Evolutionary conservation across 768 basidiomycete species (phyloP), one percentile per base, ranked within the genome.

Genomic region (Tylopilus vinaceipallidus): DNA sequence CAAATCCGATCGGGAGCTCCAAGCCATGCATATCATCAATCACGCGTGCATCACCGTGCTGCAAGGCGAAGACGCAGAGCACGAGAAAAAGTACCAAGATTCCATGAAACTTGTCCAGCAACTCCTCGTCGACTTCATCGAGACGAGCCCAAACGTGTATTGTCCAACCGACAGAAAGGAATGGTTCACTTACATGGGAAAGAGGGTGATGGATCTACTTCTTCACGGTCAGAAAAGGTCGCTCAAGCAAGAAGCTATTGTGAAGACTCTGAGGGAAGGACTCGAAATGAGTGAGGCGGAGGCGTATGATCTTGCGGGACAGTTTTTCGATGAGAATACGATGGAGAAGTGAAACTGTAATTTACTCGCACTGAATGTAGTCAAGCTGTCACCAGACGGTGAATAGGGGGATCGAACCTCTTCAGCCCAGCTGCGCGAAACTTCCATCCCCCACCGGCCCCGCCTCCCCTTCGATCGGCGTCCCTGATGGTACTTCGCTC

Each of bases 401-500:
- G n/a, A n/a, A n/a, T n/a, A n/a, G n/a, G n/a, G n/a, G n/a, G n/a
- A n/a, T n/a, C n/a, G n/a, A n/a, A n/a, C n/a, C n/a, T n/a, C 19
- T 40, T 70, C 61, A 73, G 45, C 65, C 72, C 52, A 85, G 65
- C 61, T 79, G 75, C 29, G 83, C 72, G 58, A 78, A 76, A 49
- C 69, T 75, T 2, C 78, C 83, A 43, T 84, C 82, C 20, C 62
- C 60, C 30, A 83, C 62, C 2, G 85, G 86, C 1, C 79, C 86
- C 30, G 62, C 67, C 14, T 77, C 78, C 9, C 76, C 78, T 17
- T 82, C 81, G 54, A 79, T 60, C 24, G 71, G 61, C 23, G 72
- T 65, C 24, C 68, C 71, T 10, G 65, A 64, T 12, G 70, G 72
- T 11, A 86, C 82, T 61, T 84, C 82, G 42, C 59, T 77, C 10